Evolutionary conservation across 2,329 filamentous ascomycete genomes (phyloP).

Genomic region (Verticillium nubilum): DNA sequence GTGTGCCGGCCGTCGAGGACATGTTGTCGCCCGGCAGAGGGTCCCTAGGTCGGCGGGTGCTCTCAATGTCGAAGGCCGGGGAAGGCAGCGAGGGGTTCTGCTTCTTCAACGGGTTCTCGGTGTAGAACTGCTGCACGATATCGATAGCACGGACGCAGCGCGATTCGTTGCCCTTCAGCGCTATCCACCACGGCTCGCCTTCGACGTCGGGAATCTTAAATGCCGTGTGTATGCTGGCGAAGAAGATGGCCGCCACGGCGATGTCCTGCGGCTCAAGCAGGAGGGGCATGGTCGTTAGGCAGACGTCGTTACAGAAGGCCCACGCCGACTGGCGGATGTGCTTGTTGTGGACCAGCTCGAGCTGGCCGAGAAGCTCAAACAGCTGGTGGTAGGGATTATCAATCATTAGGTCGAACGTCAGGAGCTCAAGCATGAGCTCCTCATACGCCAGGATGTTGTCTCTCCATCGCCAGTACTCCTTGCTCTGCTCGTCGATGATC

Average conservation of each 20-base stretch:
- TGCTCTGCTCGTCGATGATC: conserved; percentile 91
- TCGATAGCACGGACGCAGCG: conserved; percentile 70
- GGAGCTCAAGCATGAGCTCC: conserved; percentile 81
- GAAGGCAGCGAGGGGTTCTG: conserved; percentile 48
- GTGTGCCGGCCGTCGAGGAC: conserved; percentile 45
- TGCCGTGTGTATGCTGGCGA: conserved; percentile 69
- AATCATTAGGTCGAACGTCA: conserved; percentile 91
- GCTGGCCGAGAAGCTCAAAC: conserved; percentile 71
- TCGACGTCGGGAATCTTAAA: conserved; percentile 71
- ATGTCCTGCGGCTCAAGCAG: conserved; percentile 75
- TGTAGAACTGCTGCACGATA: conserved; percentile 66
- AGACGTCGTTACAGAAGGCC: conserved; percentile 90
- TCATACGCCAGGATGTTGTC: conserved; percentile 91
- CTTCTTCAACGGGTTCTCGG: conserved; percentile 57
- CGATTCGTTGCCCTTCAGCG: conserved; percentile 63
- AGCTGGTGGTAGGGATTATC: conserved; percentile 83
- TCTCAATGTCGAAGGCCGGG: conserved; percentile 51
- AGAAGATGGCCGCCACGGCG: conserved; percentile 81
- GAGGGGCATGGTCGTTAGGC: conserved; percentile 77
- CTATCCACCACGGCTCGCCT: conserved; percentile 83
- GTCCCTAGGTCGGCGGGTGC: conserved; percentile 46
- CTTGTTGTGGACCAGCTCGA: conserved; percentile 74
- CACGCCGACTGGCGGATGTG: conserved; percentile 78
- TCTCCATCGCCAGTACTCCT: conserved; percentile 97
- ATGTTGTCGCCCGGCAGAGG: conserved; percentile 34